These are phyloP conservation scores for Knufia fluminis DNA, from an alignment of 2,329 filamentous ascomycete species.

Conservation along the genomic window DNA sequence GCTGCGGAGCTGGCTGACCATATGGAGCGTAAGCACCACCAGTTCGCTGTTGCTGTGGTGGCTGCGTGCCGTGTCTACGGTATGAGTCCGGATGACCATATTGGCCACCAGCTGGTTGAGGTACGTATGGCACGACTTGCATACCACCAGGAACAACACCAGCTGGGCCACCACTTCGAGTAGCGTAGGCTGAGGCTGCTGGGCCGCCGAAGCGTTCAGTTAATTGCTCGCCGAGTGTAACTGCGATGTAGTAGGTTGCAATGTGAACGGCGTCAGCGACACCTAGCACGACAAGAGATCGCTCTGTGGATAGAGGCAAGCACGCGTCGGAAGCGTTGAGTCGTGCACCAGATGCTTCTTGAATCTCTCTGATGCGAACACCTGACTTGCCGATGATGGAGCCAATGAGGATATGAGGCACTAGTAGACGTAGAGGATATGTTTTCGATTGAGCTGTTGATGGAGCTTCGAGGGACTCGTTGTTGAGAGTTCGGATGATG, in stretches of 20 bases:
- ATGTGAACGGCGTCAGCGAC: conserved; percentile 98
- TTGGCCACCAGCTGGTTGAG: conserved; percentile 83
- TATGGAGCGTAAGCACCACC: conserved; percentile 44
- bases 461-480: conserved; percentile 78
- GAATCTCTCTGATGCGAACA: conserved; percentile 92
- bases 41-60: conserved; percentile 59
- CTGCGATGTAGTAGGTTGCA: conserved; percentile 95
- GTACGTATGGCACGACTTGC: conserved; percentile 97
- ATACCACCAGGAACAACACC: conserved; percentile 93
- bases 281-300: conserved; percentile 94
- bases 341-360: conserved; percentile 91
- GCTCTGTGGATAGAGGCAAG: conserved; percentile 87
- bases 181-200: conserved; percentile 94
- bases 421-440: conserved; percentile 87
- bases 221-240: conserved; percentile 93
- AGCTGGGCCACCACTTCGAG: conserved; percentile 82
- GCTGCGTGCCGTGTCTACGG: conserved; percentile 59
- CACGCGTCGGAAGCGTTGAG: conserved; percentile 94
- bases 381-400: conserved; percentile 98
- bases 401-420: conserved; percentile 94
- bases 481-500: conserved; percentile 96
- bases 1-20: conserved; percentile 45
- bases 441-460: conserved; percentile 94
- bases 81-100: conserved; percentile 86
- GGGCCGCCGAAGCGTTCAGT: conserved; percentile 94